A percentile compares a stretch with the other conserved stretches of the same genome.
Evolutionary conservation across 768 basidiomycete genomes (phyloP).

Genomic region (Phaeolepiota aurea): DNA sequence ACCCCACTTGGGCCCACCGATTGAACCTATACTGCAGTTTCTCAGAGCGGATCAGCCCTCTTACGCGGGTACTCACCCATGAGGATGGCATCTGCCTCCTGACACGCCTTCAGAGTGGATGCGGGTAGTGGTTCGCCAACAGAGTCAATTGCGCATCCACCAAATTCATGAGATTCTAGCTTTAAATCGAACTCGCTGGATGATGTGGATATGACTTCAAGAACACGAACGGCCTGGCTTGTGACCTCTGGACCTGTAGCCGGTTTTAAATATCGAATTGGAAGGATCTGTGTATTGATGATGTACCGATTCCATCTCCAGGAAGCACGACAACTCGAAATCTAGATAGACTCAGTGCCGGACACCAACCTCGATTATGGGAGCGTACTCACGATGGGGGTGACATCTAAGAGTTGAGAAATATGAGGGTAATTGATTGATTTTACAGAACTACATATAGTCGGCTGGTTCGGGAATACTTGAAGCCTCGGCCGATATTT

Average conservation of each 20-base stretch:
- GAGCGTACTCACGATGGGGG: neutral
- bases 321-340: conserved; percentile 85
- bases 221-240: conserved; percentile 74
- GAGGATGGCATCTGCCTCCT: conserved; percentile 90
- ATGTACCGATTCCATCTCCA: conserved; percentile 94
- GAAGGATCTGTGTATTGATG: neutral
- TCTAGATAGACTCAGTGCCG: neutral
- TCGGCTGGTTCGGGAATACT: no score
- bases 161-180: conserved; percentile 74
- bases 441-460: no score
- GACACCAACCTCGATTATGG: neutral
- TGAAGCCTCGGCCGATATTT: no score
- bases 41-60: neutral
- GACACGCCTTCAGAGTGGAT: conserved; percentile 80
- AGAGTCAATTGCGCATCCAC: conserved; percentile 89
- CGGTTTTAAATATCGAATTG: conserved; percentile 6
- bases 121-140: conserved; percentile 79
- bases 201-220: conserved; percentile 59
- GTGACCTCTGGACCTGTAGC: conserved; percentile 83
- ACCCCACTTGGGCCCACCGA: conserved; percentile 99
- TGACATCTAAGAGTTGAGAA: no score
- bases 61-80: conserved; percentile 54
- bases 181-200: conserved; percentile 61
- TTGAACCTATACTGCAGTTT: conserved; percentile 56
- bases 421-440: no score